phyloP scores from a whole-genome alignment of 148 eudicot species.

The Selenicereus undatus region DNA sequence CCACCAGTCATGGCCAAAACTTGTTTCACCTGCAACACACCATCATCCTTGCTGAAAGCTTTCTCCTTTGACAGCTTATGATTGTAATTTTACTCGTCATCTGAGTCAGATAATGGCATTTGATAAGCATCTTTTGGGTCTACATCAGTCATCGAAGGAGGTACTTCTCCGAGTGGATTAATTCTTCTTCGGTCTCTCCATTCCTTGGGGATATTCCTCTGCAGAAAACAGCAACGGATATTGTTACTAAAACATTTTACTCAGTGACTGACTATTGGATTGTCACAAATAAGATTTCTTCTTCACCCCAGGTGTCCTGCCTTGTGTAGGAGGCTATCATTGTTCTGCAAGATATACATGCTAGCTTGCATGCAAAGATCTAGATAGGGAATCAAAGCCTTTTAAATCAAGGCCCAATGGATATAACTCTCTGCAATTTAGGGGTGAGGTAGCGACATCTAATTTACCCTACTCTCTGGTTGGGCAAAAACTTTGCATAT shows the following conservation, averaged over 20 bases:
- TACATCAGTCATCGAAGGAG: slow-evolving; percentile 69
- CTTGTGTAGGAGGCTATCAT: no score
- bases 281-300: not conserved
- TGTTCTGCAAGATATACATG: not conserved
- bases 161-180: slow-evolving; percentile 38
- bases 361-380: not conserved
- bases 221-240: slow-evolving; percentile 18
- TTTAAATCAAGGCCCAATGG: not conserved
- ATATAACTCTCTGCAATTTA: not conserved
- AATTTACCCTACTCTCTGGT: not conserved
- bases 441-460: not conserved
- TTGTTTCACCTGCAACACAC: not conserved
- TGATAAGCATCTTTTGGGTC: slow-evolving; percentile 69
- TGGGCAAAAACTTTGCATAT: not conserved
- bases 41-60: not conserved
- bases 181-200: slow-evolving; percentile 48
- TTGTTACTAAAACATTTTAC: not conserved
- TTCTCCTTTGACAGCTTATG: not conserved
- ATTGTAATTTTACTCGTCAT: slow-evolving; percentile 35
- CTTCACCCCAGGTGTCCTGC: not conserved
- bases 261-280: no score
- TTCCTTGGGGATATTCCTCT: slow-evolving; percentile 49
- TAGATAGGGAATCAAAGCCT: not conserved
- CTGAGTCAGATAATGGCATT: slow-evolving; percentile 70
- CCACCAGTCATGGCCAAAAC: not conserved